Percentiles rank a stretch among this genome's conserved stretches.
Evolutionary conservation across 2,329 filamentous ascomycete species (phyloP).

Genomic region (Hymenoscyphus occultus): DNA sequence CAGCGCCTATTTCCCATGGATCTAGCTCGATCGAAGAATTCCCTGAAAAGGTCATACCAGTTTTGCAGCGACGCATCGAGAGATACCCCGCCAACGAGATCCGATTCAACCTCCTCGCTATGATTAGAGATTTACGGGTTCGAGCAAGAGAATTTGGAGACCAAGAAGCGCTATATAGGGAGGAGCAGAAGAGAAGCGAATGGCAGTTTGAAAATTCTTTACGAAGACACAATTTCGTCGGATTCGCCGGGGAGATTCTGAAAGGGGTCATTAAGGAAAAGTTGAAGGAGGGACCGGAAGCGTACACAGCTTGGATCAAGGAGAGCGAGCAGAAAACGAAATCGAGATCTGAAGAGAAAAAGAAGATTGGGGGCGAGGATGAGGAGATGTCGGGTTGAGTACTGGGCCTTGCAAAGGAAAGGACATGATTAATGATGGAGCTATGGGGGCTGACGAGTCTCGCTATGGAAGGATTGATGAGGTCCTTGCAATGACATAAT

Average conservation of each 20-base stretch:
- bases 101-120: constrained; percentile 91
- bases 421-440: background rate
- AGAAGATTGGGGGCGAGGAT: constrained; percentile 32
- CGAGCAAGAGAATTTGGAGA: constrained; percentile 81
- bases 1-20: constrained; percentile 87
- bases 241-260: constrained; percentile 85
- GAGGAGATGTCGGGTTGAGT: constrained; percentile 35
- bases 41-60: constrained; percentile 76
- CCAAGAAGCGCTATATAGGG: constrained; percentile 69
- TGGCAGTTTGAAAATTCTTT: constrained; percentile 97
- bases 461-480: background rate
- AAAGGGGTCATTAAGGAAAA: constrained; percentile 80
- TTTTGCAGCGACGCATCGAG: constrained; percentile 77
- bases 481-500: constrained; percentile 18
- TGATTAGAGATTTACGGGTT: constrained; percentile 78
- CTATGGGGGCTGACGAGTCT: background rate
- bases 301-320: constrained; percentile 71
- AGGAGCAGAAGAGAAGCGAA: constrained; percentile 77
- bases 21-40: constrained; percentile 68
- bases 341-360: constrained; percentile 34
- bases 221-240: constrained; percentile 91
- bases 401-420: background rate
- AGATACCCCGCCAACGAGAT: constrained; percentile 87
- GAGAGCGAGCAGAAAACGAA: constrained; percentile 60
- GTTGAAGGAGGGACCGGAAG: constrained; percentile 60